A percentile compares a stretch with the other conserved stretches of the same genome.
These are phyloP conservation scores for Leptosphaerulina australis DNA, from an alignment of 2,329 filamentous ascomycete species.

Conservation along the genomic window DNA sequence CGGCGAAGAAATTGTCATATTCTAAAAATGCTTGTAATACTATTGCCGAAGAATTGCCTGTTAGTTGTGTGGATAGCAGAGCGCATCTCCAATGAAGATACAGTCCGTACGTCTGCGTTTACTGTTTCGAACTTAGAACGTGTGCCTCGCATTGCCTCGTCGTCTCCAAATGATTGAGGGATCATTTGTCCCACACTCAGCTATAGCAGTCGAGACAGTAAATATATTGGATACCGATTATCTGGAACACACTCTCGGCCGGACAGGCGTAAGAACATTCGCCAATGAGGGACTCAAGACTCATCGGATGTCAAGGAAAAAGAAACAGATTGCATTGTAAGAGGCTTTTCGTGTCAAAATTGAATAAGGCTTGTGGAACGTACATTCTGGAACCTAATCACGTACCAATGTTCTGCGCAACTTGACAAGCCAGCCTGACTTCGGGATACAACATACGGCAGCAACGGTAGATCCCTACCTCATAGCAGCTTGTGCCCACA, in stretches of 20 bases:
- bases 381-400: not conserved
- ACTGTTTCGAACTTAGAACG: not conserved
- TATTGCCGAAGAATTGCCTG: not conserved
- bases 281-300: not conserved
- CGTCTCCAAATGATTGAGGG: not conserved
- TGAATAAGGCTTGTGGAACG: constrained; percentile 1
- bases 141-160: not conserved
- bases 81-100: not conserved
- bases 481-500: not conserved
- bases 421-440: not conserved
- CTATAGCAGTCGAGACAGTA: constrained; percentile 2
- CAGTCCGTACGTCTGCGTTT: not conserved
- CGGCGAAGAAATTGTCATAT: constrained; percentile 25
- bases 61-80: not conserved
- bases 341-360: too few relatives aligned
- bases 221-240: not conserved
- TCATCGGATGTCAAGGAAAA: not conserved
- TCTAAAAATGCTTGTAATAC: constrained; percentile 11
- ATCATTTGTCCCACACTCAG: not conserved
- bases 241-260: not conserved
- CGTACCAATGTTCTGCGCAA: not conserved
- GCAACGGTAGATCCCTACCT: constrained; percentile 1
- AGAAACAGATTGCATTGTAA: not conserved
- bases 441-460: constrained; percentile 11
- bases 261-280: too few relatives aligned